Evolutionary conservation across 2,329 filamentous ascomycete species (phyloP).

Genomic region (Hymenoscyphus occultus): DNA sequence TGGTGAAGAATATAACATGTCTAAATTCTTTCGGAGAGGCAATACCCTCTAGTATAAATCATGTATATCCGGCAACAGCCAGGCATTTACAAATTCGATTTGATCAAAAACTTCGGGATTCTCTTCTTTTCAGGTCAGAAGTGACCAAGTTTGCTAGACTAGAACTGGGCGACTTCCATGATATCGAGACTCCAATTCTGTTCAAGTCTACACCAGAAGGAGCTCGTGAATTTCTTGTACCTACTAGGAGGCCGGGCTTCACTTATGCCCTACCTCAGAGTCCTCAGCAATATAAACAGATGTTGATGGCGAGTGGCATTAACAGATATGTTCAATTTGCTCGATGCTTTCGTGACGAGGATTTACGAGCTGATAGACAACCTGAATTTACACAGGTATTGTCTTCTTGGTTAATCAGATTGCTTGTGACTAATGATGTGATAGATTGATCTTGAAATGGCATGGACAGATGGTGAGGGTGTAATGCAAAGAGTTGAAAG

Average conservation of each 20-base stretch:
- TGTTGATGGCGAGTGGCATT: constrained; percentile 89
- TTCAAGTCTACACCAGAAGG: constrained; percentile 99
- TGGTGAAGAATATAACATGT: constrained; percentile 58
- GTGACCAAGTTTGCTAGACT: constrained; percentile 51
- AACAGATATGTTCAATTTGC: constrained; percentile 87
- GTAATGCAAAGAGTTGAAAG: constrained; percentile 54
- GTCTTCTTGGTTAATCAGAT: not conserved
- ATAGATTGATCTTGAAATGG: constrained; percentile 89
- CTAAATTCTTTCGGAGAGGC: constrained; percentile 73
- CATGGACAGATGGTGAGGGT: constrained; percentile 70
- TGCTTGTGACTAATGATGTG: constrained; percentile 14
- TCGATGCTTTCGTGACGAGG: constrained; percentile 92
- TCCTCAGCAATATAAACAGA: constrained; percentile 97
- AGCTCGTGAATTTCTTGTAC: constrained; percentile 90
- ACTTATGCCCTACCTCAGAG: constrained; percentile 94
- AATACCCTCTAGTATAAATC: constrained; percentile 69
- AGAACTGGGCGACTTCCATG: constrained; percentile 28
- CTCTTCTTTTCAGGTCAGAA: constrained; percentile 67
- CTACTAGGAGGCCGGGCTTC: constrained; percentile 69
- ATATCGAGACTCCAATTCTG: constrained; percentile 88
- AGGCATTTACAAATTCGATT: constrained; percentile 85
- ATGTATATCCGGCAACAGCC: constrained; percentile 69
- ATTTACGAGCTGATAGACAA: constrained; percentile 85
- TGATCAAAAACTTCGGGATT: constrained; percentile 60
- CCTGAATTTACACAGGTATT: constrained; percentile 90